phyloP scores from a whole-genome alignment of 345 rosid species.

The Corymbia maculata region DNA sequence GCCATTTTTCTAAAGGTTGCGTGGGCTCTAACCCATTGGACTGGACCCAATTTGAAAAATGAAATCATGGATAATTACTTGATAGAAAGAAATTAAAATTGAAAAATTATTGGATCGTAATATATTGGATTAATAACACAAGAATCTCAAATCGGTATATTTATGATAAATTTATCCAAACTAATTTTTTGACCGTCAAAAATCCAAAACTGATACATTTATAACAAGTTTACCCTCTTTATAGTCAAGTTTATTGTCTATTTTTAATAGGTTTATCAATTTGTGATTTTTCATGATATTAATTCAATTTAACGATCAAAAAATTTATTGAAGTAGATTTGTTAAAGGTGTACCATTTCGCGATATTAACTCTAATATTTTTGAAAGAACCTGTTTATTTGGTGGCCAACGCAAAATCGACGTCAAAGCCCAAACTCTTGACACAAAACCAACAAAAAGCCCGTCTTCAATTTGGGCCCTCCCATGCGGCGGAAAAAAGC shows the following conservation, averaged over 20 bases:
- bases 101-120: accelerated
- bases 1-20: neutral
- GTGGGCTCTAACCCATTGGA: neutral
- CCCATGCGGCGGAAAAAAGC: neutral
- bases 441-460: neutral
- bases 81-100: neutral
- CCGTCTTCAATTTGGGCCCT: neutral
- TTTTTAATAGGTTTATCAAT: too few species aligned
- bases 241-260: too few species aligned
- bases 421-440: neutral
- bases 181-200: too few species aligned
- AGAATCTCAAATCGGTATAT: too few species aligned
- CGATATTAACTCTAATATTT: too few species aligned
- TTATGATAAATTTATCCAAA: too few species aligned
- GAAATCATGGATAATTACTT: neutral
- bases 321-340: too few species aligned
- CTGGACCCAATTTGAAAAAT: neutral
- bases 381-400: neutral
- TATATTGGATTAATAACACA: neutral
- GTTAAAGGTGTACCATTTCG: too few species aligned
- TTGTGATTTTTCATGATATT: too few species aligned
- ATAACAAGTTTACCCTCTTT: too few species aligned
- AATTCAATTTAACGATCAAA: too few species aligned
- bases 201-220: too few species aligned
- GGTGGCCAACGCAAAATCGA: neutral